phyloP scores from a whole-genome alignment of 192 early-diverging fungal genomes.

The Coemansia sp. region DNA sequence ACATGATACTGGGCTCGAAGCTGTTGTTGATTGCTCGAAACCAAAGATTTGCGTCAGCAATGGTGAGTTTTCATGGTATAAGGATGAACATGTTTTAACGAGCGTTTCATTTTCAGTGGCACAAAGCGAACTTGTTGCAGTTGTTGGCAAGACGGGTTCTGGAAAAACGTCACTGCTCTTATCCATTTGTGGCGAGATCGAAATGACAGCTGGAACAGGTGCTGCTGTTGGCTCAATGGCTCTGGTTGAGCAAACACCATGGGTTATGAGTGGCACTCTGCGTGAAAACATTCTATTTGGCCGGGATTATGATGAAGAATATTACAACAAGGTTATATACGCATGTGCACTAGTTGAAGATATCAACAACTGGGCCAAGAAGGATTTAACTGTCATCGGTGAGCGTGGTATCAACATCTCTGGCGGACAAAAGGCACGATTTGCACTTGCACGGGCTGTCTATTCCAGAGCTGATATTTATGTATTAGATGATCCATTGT shows the following conservation, averaged over 20 bases:
- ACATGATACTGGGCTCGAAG: background rate
- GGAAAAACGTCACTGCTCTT: constrained; percentile 84
- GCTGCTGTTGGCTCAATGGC: constrained; percentile 66
- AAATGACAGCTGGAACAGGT: constrained; percentile 49
- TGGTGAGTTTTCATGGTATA: constrained; percentile 25
- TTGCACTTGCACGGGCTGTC: constrained; percentile 19
- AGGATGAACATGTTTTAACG: constrained; percentile 4
- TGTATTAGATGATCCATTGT: constrained; percentile 82
- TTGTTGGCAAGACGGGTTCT: constrained; percentile 78
- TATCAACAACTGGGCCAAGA: constrained; percentile 55
- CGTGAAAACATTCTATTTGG: constrained; percentile 23
- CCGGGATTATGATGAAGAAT: constrained; percentile 11
- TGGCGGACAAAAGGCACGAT: constrained; percentile 17
- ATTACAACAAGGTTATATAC: constrained; percentile 57
- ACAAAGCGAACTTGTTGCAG: constrained; percentile 66
- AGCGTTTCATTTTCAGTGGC: constrained; percentile 58
- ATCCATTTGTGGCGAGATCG: constrained; percentile 81
- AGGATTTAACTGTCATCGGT: constrained; percentile 49
- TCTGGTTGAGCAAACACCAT: constrained; percentile 80
- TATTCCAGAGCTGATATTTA: constrained; percentile 24
- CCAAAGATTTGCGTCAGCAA: constrained; percentile 6
- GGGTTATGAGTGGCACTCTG: constrained; percentile 56
- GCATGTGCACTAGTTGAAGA: constrained; percentile 62
- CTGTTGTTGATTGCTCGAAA: background rate
- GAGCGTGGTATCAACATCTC: constrained; percentile 27